Conservation (phyloP, 2,329 filamentous ascomycete genomes). For the Botryotinia convoluta region DNA sequence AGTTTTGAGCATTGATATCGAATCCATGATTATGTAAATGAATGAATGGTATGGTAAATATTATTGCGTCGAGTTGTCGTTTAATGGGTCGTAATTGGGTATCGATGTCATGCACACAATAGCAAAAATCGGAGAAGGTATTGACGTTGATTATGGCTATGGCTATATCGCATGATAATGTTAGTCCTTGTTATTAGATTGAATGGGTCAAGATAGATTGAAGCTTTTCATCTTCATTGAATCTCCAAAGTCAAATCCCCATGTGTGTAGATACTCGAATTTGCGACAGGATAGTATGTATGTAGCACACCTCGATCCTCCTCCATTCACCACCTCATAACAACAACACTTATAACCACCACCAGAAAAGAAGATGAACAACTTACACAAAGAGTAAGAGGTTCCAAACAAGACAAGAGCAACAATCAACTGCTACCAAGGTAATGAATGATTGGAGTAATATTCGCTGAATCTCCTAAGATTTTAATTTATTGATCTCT, state of each 20-base stretch:
- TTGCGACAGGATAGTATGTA: background rate
- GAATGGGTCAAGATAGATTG: background rate
- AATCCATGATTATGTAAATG: slow-evolving; percentile 25
- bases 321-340: background rate
- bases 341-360: background rate
- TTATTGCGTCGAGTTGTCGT: slow-evolving; percentile 6
- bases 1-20: slow-evolving; percentile 33
- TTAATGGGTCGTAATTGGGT: slow-evolving; percentile 5
- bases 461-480: slow-evolving; percentile 12
- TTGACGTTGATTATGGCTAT: slow-evolving; percentile 14
- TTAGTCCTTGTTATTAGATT: slow-evolving; percentile 6
- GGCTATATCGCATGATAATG: background rate
- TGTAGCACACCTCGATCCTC: background rate
- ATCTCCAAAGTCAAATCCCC: background rate
- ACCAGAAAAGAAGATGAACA: background rate
- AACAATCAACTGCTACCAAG: slow-evolving; percentile 4
- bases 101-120: slow-evolving; percentile 15
- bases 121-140: background rate
- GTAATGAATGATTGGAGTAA: slow-evolving; percentile 15
- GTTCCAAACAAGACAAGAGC: slow-evolving; percentile 18
- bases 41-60: slow-evolving; percentile 8
- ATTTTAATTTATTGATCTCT: slow-evolving; percentile 1
- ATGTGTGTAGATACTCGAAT: background rate
- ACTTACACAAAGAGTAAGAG: slow-evolving; percentile 32
- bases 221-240: background rate